Evolutionary conservation across 202 grass and related monocot species (phyloP).

Genomic region (Setaria italica): DNA sequence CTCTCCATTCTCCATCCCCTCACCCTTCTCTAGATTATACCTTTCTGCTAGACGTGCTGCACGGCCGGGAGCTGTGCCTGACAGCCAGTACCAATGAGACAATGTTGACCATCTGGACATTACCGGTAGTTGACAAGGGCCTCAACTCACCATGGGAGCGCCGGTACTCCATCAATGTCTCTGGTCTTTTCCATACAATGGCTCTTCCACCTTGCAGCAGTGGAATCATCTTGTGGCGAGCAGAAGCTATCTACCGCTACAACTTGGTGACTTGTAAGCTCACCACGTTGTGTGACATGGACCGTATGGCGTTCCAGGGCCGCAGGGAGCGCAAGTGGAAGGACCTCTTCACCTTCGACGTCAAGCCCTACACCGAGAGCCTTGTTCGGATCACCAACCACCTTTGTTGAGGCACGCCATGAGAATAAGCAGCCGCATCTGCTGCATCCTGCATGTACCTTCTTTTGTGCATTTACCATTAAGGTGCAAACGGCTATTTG

Average conservation of each 20-base stretch:
- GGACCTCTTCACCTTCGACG: not conserved
- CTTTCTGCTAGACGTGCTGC: not conserved
- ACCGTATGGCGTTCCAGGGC: not conserved
- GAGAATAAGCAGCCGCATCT: too few species aligned
- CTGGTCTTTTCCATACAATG: not conserved
- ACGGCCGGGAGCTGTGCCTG: not conserved
- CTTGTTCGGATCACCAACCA: not conserved
- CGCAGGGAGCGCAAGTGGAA: not conserved
- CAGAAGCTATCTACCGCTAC: not conserved
- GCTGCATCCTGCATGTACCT: too few species aligned
- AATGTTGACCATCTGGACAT: not conserved
- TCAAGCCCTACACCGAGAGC: not conserved
- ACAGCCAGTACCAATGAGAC: not conserved
- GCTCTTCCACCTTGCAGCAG: not conserved
- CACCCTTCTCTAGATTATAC: not conserved
- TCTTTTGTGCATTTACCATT: too few species aligned
- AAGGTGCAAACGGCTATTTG: too few species aligned
- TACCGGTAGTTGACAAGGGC: not conserved
- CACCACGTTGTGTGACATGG: not conserved
- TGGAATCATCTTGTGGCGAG: not conserved
- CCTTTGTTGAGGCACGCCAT: too few species aligned
- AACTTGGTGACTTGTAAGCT: not conserved
- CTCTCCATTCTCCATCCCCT: too few species aligned
- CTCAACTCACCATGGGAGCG: not conserved
- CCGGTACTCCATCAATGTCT: not conserved